Evolutionary conservation across 208 protist species (phyloP), one percentile per base, ranked within the genome.

Genomic region (Crithidia thermophila): DNA sequence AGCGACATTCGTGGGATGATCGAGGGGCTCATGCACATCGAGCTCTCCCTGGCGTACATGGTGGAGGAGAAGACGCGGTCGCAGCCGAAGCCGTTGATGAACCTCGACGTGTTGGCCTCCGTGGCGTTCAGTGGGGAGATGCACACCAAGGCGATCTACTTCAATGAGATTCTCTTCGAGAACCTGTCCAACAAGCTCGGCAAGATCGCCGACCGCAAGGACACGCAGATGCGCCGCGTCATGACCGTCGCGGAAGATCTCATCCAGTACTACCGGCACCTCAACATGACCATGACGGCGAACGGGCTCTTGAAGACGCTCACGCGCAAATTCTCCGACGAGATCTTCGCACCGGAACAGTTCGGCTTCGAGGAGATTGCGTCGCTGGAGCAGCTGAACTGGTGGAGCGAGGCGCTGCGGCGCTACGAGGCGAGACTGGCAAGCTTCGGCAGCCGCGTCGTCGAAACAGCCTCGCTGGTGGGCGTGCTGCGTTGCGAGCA

Each of bases 101-200:
- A 86, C 62, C 47, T 94, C 43, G 75, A 85, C 36, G 75, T 78
- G 31, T 79, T 94, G 18, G 87, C 91, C 28, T 78, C 75, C 31
- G 87, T 94, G 7, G 86, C 91, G 11, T 87, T 87, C 45, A 70
- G 79, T 40, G 89, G 87, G 1, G 75, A 91, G 66, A 91, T 94
- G 84, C 88, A 94, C 67, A 84, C 85, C 28, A 96, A 93, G 66
- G 88, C 84, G 11, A 92, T 96, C 56, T 96, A 92, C 81, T 89
- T 96, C 67, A 94, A 93, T 53, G 91, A 96, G 66, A 67, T 93
- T 11, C 70, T 93, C 14, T 91, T 96, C 55, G 81, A 91, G 53
- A 65, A 80, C 28, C 75, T 92, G 0, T 82, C 81, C 14, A 76
- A 68, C 53, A 71, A 86, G 42, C 52, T 90, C 1, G 67, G 75